Evolutionary conservation across 1,284 basidiomycete species (phyloP).

Genomic region (Sporisorium exsertum): DNA sequence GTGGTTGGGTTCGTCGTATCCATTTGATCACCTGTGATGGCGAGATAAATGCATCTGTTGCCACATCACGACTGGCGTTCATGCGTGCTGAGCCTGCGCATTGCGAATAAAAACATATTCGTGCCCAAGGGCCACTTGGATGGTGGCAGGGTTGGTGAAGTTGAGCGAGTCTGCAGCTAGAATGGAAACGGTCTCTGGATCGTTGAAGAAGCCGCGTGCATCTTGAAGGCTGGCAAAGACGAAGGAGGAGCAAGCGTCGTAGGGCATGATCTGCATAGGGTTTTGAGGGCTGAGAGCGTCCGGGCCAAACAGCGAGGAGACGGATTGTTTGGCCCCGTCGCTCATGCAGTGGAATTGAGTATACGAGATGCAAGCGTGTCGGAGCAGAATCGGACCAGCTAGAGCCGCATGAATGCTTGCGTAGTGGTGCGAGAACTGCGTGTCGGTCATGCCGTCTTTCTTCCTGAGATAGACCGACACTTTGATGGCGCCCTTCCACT

Average conservation of each 20-base stretch:
- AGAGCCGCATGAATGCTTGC: constrained; percentile 17
- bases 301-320: constrained; percentile 25
- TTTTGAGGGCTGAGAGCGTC: constrained; percentile 13
- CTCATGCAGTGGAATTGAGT: constrained; percentile 23
- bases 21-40: constrained; percentile 38
- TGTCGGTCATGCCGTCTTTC: constrained; percentile 16
- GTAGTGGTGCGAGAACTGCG: constrained; percentile 28
- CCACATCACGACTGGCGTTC: background rate
- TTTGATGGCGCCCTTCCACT: constrained; percentile 15
- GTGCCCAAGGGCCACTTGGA: constrained; percentile 26
- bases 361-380: constrained; percentile 25
- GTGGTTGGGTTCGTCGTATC: constrained; percentile 47
- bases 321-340: constrained; percentile 9
- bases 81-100: background rate
- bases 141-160: constrained; percentile 19
- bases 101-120: constrained; percentile 16
- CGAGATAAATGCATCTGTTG: background rate
- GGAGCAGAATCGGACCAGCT: constrained; percentile 16
- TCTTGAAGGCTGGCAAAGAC: constrained; percentile 22
- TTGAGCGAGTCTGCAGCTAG: constrained; percentile 20
- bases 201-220: constrained; percentile 24
- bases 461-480: constrained; percentile 27
- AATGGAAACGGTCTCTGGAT: constrained; percentile 14
- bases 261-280: constrained; percentile 23
- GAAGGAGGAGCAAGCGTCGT: constrained; percentile 30